phyloP scores from a whole-genome alignment of 345 rosid genomes.

The Eucalyptus cladocalyx region DNA sequence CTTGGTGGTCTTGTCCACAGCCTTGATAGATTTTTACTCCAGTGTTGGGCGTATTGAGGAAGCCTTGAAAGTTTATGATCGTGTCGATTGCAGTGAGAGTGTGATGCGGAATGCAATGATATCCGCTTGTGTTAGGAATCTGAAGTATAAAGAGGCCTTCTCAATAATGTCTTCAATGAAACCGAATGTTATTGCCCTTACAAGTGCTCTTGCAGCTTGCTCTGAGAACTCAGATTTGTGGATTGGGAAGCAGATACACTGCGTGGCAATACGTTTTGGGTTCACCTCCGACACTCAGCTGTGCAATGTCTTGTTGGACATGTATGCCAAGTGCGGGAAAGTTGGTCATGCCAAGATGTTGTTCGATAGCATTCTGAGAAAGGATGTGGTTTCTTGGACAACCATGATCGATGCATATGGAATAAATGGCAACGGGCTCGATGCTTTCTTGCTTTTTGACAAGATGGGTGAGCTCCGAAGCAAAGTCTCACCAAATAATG shows the following conservation, averaged over 20 bases:
- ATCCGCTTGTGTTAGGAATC: slow-evolving; percentile 49
- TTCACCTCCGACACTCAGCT: slow-evolving; percentile 43
- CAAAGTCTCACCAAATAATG: slow-evolving; percentile 39
- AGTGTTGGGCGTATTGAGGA: slow-evolving; percentile 27
- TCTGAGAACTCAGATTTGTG: slow-evolving; percentile 51
- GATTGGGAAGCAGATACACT: slow-evolving; percentile 70
- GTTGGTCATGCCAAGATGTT: slow-evolving; percentile 18
- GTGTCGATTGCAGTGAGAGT: slow-evolving; percentile 22
- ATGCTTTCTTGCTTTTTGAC: slow-evolving; percentile 44
- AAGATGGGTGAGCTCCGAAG: slow-evolving; percentile 34
- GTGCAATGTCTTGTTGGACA: slow-evolving; percentile 65
- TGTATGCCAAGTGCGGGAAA: slow-evolving; percentile 72
- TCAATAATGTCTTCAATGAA: slow-evolving; percentile 28
- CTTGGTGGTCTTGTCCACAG: slow-evolving; percentile 59
- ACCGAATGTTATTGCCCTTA: slow-evolving; percentile 49
- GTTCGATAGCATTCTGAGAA: slow-evolving; percentile 27
- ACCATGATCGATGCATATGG: slow-evolving; percentile 72
- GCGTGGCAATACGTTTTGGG: slow-evolving; percentile 34
- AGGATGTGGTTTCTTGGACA: slow-evolving; percentile 69
- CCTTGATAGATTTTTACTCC: slow-evolving; percentile 62
- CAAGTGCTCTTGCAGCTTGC: slow-evolving; percentile 60
- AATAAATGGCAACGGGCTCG: slow-evolving; percentile 45
- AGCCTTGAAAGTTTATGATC: slow-evolving; percentile 43
- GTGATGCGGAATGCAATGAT: slow-evolving; percentile 60
- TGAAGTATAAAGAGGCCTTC: slow-evolving; percentile 39